A percentile compares a stretch with the other conserved stretches of the same genome.
These are phyloP conservation scores for Pseudonitzschia delicatissima DNA, from an alignment of 108 stramenopile species.

Conservation along the genomic window DNA sequence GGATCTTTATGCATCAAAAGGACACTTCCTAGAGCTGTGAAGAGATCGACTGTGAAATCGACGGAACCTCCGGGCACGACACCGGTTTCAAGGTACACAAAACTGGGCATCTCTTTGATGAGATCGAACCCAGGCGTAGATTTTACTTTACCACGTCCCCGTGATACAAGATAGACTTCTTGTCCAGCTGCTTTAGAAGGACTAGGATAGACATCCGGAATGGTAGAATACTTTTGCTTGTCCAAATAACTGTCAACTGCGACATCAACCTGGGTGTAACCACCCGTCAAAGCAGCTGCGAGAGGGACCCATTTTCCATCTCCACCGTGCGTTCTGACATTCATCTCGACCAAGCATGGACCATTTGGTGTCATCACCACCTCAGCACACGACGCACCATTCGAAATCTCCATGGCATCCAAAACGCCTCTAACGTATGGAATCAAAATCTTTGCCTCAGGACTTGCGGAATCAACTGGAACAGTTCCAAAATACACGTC, in stretches of 20 bases:
- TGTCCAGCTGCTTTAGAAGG: constrained; percentile 82
- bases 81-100: constrained; percentile 82
- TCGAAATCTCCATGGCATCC: constrained; percentile 38
- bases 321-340: constrained; percentile 86
- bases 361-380: constrained; percentile 74
- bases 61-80: constrained; percentile 63
- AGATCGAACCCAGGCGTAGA: constrained; percentile 81
- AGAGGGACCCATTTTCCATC: constrained; percentile 89
- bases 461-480: constrained; percentile 49
- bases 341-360: constrained; percentile 87
- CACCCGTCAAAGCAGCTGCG: constrained; percentile 65
- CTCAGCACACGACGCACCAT: constrained; percentile 62
- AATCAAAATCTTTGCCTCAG: constrained; percentile 46
- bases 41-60: constrained; percentile 78
- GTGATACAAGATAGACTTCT: constrained; percentile 83
- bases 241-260: constrained; percentile 80
- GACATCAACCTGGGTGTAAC: constrained; percentile 84
- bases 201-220: constrained; percentile 65
- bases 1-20: constrained; percentile 73
- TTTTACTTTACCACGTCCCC: constrained; percentile 57
- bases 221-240: constrained; percentile 47
- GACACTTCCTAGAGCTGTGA: constrained; percentile 82
- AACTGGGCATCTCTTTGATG: constrained; percentile 66
- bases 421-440: constrained; percentile 55
- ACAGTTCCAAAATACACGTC: constrained; percentile 70